These are phyloP conservation scores for Penstemon davidsonii DNA, from an alignment of 257 asterid species.

Conservation along the genomic window DNA sequence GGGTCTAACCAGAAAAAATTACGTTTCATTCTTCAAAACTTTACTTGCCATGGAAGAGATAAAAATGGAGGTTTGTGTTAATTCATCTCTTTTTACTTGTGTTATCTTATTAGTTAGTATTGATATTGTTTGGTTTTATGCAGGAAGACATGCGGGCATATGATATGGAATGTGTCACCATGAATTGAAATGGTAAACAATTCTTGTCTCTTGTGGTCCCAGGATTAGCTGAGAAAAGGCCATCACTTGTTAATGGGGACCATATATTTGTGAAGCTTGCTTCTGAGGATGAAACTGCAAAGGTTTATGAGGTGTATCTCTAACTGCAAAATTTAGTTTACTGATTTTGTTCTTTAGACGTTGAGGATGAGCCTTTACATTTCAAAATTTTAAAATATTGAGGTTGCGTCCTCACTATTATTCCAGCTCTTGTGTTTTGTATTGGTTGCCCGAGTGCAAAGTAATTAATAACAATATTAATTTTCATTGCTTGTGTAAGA, in stretches of 20 bases:
- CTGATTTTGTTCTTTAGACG: background rate
- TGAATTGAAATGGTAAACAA: conserved; percentile 47
- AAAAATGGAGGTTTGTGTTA: conserved; percentile 72
- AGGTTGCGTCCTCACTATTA: background rate
- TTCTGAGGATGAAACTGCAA: conserved; percentile 34
- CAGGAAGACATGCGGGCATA: conserved; percentile 86
- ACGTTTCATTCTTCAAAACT: conserved; percentile 52
- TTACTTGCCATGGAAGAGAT: conserved; percentile 86
- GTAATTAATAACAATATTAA: background rate
- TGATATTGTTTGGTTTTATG: conserved; percentile 16
- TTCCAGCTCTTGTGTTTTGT: background rate
- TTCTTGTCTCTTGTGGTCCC: conserved; percentile 84
- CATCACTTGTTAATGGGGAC: conserved; percentile 85
- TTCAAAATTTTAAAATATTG: background rate
- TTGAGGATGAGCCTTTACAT: background rate
- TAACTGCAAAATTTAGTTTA: conserved; percentile 22
- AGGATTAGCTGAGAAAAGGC: conserved; percentile 95
- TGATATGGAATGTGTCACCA: conserved; percentile 64
- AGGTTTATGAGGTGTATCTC: conserved; percentile 55
- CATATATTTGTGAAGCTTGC: conserved; percentile 56
- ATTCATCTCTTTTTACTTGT: conserved; percentile 2
- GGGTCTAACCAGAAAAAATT: conserved; percentile 53
- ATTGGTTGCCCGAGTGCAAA: background rate
- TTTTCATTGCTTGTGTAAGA: background rate
- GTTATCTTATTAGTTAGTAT: conserved; percentile 1